Base-by-base conservation (phyloP, 2,329 filamentous ascomycete species). In the Alternaria atra region DNA sequence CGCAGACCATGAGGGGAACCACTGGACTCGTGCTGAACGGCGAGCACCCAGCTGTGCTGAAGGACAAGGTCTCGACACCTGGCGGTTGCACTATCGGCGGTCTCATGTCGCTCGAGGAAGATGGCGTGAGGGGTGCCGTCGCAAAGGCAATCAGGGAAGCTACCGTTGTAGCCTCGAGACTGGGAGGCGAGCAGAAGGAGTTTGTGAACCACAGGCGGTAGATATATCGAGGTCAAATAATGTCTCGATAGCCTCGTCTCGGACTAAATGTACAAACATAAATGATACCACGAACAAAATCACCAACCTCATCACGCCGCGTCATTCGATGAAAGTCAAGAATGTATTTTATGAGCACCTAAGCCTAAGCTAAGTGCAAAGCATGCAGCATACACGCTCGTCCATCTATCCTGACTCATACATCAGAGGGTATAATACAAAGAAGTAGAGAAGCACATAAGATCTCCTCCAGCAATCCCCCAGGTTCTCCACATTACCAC, bases 51-150 rank as follows among this genome's bases (percentile, higher is more conserved):
- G 90, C 91, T 15, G 79, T 93, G 23, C 79, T 94, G 53, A 85
- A 89, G 52, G 91, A 94, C 69, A 91, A 91, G 80, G 89, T 93
- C n/a, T 88, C 83, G 66, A 93, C 90, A 1, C 90, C 91, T 0
- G 91, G 90, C 5, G 91, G 91, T 1, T 93, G 90, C 78, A 93
- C 90, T 5, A 92, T 93, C 63, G 89, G 87, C 2, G 92, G 91
- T 0, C 77, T 94, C 52, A 75, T 92, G 69, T 88, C 90, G 5
- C 80, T 94, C 6, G 91, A 94, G 77, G 91, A 94, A 71, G 90
- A 89, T 9, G 82, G 84, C 8, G 86, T 92, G 7, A 85, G 91
- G 67, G 90, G 89, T 5, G 86, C 85, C 0, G 84, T 93, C 17
- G 84, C 89, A 1, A 86, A 86, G 69, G 90, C 91, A 3, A 86